Percentiles rank a stretch among this genome's conserved stretches.
Evolutionary conservation across 1,284 basidiomycete species (phyloP).

Genomic region (Blastosporella zonata): DNA sequence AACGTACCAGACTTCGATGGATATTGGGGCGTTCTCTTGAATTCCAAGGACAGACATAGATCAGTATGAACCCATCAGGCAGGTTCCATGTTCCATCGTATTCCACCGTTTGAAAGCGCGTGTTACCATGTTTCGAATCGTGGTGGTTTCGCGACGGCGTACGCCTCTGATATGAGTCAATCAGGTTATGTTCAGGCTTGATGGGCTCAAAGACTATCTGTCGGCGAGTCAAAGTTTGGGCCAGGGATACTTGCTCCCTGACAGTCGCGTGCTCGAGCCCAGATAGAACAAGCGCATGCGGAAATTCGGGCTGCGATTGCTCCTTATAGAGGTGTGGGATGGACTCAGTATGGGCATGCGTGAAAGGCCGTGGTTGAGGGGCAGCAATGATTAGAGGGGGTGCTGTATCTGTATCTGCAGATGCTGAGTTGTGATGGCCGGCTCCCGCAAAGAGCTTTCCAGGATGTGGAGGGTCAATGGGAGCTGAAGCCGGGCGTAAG

Average conservation of each 20-base stretch:
- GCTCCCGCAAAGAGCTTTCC: conserved; percentile 4
- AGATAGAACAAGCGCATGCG: conserved; percentile 65
- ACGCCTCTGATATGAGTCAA: neutral
- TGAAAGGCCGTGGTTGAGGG: conserved; percentile 21
- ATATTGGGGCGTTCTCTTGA: conserved; percentile 60
- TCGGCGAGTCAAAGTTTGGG: conserved; percentile 50
- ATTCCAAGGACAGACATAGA: conserved; percentile 69
- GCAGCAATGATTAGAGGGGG: conserved; percentile 8
- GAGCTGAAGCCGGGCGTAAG: conserved; percentile 30
- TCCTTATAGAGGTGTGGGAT: conserved; percentile 20
- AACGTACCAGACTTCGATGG: conserved; percentile 57
- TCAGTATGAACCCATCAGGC: conserved; percentile 67
- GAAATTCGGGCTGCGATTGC: conserved; percentile 34
- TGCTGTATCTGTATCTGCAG: conserved; percentile 5
- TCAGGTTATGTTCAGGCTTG: neutral
- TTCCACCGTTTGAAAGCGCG: conserved; percentile 21
- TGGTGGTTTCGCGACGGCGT: conserved; percentile 3
- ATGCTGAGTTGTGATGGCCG: conserved; percentile 2
- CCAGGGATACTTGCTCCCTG: conserved; percentile 57
- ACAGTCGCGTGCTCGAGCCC: conserved; percentile 60
- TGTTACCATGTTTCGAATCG: neutral
- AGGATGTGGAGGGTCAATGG: conserved; percentile 23
- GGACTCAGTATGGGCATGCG: conserved; percentile 32
- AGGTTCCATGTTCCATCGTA: conserved; percentile 50
- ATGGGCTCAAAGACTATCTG: conserved; percentile 47